Evolutionary conservation across 2,329 filamentous ascomycete species (phyloP), one percentile per base, ranked within the genome.

Genomic region (Pseudopithomyces chartarum): DNA sequence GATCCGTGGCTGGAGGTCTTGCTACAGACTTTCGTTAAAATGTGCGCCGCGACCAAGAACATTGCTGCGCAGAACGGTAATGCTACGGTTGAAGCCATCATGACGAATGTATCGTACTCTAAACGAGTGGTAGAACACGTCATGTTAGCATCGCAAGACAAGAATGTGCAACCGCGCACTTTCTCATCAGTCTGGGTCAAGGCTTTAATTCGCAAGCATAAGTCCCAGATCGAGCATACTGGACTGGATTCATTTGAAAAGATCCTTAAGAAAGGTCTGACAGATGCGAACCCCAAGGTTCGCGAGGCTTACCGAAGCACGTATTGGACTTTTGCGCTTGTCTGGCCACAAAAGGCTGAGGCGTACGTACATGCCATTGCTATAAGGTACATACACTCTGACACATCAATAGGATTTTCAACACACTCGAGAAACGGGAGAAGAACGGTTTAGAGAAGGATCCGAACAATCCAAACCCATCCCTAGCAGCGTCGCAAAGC

Each of bases 1-100:
- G 94, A 98, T 68, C 85, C 89, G 11, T 90, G 96, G 87, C 89
- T 95, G 7, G 94, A 98, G 76, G 86, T 97, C 49, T 82, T 97
- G 20, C 86, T 98, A 78, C 92, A 97, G 70, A 89, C 87, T 26
- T 86, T 97, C 66, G 87, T 98, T 79, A 97, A 97, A 77, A 85
- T 97, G 61, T 93, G 90, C 63, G 91, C 88, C 10, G 88, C 88
- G 22, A 96, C 94, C 46, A 99, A 99, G 77, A 96, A 96, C 75
- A 97, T 99, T 64, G 88, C 86, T 55, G 92, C 92, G 0, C 89
- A 96, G 68, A 88, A 90, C 61, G 94, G 91, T 51, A 93, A 96
- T 69, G 75, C 80, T 15, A 91, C 90, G 0, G 88, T 97, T n/a
- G 89, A 95, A 63, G 86, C 83, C 19, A 88, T 99, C 51, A 85